Conservation (phyloP, 1,284 basidiomycete species). For the Athelia psychrophila region DNA sequence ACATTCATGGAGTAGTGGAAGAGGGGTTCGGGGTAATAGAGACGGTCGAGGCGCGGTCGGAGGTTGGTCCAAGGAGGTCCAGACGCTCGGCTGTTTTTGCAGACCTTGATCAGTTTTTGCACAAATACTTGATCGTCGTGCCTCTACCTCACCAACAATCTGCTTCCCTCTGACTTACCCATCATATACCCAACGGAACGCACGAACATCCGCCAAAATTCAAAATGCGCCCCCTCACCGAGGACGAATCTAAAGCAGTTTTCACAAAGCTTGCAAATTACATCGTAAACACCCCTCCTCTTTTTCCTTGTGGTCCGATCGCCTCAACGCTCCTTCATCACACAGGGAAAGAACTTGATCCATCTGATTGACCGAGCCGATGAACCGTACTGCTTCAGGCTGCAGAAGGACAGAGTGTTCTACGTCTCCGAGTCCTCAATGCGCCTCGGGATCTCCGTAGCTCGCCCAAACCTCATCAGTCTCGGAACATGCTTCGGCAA, state of each 20-base stretch:
- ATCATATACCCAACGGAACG: background rate
- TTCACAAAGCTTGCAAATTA: slow-evolving; percentile 93
- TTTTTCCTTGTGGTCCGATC: background rate
- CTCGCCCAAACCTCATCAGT: slow-evolving; percentile 89
- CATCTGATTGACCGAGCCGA: slow-evolving; percentile 85
- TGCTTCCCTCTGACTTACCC: background rate
- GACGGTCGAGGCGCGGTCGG: no score
- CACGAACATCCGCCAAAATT: slow-evolving; percentile 1
- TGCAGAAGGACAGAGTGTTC: slow-evolving; percentile 90
- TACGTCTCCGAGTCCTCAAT: slow-evolving; percentile 94
- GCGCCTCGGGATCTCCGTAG: slow-evolving; percentile 89
- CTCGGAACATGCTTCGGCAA: slow-evolving; percentile 98
- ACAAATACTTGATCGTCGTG: background rate
- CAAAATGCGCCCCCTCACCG: slow-evolving; percentile 78
- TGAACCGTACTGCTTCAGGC: slow-evolving; percentile 87
- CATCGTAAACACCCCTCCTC: slow-evolving; percentile 51
- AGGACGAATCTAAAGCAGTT: slow-evolving; percentile 84
- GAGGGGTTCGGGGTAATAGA: no score
- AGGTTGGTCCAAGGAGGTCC: no score
- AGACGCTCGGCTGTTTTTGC: slow-evolving; percentile 13
- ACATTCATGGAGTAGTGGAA: slow-evolving; percentile 34
- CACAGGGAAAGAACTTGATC: slow-evolving; percentile 85
- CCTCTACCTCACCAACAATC: slow-evolving; percentile 12
- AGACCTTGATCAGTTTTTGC: slow-evolving; percentile 26
- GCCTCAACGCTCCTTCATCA: slow-evolving; percentile 1